phyloP scores from a whole-genome alignment of 371 early-diverging fungal genomes.

The Apophysomyces trapeziformis region DNA sequence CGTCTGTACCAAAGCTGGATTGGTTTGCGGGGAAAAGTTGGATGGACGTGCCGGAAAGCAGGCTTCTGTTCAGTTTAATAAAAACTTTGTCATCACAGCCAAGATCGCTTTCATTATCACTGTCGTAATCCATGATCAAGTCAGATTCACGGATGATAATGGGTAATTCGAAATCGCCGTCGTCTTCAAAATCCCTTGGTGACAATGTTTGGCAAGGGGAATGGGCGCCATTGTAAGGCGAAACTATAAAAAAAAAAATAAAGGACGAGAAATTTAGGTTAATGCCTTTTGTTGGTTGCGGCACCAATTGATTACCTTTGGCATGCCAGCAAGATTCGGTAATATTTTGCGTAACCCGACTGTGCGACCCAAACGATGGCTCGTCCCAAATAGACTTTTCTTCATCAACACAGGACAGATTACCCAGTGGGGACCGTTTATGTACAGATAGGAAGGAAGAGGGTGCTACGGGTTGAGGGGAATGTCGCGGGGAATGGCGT shows the following conservation, averaged over 20 bases:
- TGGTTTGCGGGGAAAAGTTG: slow-evolving; percentile 21
- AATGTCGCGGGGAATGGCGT: slow-evolving; percentile 8
- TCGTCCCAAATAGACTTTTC: slow-evolving; percentile 14
- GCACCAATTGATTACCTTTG: slow-evolving; percentile 8
- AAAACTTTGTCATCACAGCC: slow-evolving; percentile 17
- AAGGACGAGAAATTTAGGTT: slow-evolving; percentile 1
- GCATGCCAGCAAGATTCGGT: slow-evolving; percentile 22
- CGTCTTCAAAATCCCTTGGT: slow-evolving; percentile 2
- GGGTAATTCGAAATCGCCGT: slow-evolving; percentile 16
- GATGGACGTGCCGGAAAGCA: slow-evolving; percentile 15
- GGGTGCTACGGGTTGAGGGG: slow-evolving; percentile 25
- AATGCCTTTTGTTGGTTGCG: background rate
- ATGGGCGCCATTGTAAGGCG: slow-evolving; percentile 10
- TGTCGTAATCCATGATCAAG: slow-evolving; percentile 19
- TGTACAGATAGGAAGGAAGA: slow-evolving; percentile 29
- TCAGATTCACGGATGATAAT: slow-evolving; percentile 25
- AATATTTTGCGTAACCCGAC: slow-evolving; percentile 6
- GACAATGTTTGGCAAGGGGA: slow-evolving; percentile 11
- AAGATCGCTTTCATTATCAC: slow-evolving; percentile 20
- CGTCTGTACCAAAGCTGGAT: slow-evolving; percentile 27
- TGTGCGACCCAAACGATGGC: background rate
- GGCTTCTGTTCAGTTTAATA: slow-evolving; percentile 17
- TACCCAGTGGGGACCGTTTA: background rate
- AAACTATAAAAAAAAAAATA: background rate
- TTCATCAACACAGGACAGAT: slow-evolving; percentile 29